Evolutionary conservation across 1,284 basidiomycete species (phyloP), one percentile per base, ranked within the genome.

Genomic region (Psilocybe mexicana): DNA sequence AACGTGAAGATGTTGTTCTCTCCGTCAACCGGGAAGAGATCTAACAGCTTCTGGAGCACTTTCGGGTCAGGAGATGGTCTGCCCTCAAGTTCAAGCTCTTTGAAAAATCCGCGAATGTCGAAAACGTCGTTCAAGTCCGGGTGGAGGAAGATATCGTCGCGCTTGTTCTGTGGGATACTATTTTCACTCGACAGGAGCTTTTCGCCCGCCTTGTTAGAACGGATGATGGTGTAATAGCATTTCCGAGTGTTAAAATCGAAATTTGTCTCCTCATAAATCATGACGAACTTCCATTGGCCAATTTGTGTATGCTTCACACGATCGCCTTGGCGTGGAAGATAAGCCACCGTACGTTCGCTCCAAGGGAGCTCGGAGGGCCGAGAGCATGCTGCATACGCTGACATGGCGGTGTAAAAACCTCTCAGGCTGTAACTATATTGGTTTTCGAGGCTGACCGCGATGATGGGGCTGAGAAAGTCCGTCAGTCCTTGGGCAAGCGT

Each of bases 281-380:
- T 6, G 14, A 42, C 8, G 24, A 51, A 18, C n/a, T 7, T 40
- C 35, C 18, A 51, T 44, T 44, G 14, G 18, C 43, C 43, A 3
- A 10, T 25, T 33, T 8, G 4, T 4, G 8, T 4, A 6, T 33
- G 30, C 8, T 14, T n/a, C 47, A 8, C 8, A 3, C 8, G 18
- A 33, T 26, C n/a, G 14, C 30, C 30, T 6, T 33, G 30, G 18
- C 30, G 30, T 33, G 54, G 55, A 6, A 57, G 14, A n/a, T 45
- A 57, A 10, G 55, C 42, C 2, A 57, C 48, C 33, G 24, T 38
- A 11, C 55, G 55, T 28, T 57, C 55, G 2, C 10, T 6, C 55
- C 55, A 57, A 10, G 38, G 25, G 18, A 18, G 18, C n/a, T 43
- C 14, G 11, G 30, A 44, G 6, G 7, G 5, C 28, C 24, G 23